These are phyloP conservation scores for Earliella scabrosa DNA, from an alignment of 1,284 basidiomycete species.

Conservation along the genomic window DNA sequence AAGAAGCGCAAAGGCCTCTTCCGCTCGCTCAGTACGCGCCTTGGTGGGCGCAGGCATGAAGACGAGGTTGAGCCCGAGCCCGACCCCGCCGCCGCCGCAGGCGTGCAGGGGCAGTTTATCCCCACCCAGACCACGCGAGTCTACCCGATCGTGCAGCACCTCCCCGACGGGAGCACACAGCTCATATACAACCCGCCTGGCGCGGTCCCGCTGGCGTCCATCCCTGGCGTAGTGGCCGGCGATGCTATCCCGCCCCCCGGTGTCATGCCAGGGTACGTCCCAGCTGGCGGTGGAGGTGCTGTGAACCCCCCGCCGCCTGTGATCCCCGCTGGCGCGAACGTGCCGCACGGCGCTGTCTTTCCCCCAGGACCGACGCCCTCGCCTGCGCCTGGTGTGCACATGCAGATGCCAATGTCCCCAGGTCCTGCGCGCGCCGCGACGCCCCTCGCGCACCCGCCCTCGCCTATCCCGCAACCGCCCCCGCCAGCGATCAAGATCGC, in stretches of 20 bases:
- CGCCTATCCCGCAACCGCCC: conserved; percentile 10
- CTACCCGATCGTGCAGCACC: conserved; percentile 23
- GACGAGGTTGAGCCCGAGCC: conserved; percentile 9
- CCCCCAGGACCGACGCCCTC: not conserved
- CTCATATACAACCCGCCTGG: conserved; percentile 24
- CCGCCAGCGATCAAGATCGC: conserved; percentile 21
- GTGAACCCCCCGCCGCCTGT: conserved; percentile 2
- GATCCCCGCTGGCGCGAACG: not conserved
- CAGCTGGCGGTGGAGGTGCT: not conserved
- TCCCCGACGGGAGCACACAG: conserved; percentile 23
- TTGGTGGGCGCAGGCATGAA: conserved; percentile 16
- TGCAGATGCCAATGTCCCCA: not conserved
- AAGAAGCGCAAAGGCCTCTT: conserved; percentile 29
- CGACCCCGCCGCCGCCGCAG: not conserved
- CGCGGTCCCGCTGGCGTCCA: conserved; percentile 7
- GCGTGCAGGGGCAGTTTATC: conserved; percentile 3
- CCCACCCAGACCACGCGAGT: conserved; percentile 16
- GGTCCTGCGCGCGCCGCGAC: conserved; percentile 5
- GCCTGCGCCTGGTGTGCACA: conserved; percentile 1
- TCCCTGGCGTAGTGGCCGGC: too few species aligned
- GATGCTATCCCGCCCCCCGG: conserved; percentile 5
- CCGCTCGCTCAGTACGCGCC: conserved; percentile 22
- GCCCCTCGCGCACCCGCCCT: conserved; percentile 4
- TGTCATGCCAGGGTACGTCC: conserved; percentile 18
- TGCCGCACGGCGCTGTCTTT: not conserved